These are phyloP conservation scores for Catunica adiposa DNA, from an alignment of 2,329 filamentous ascomycete species.

Conservation along the genomic window DNA sequence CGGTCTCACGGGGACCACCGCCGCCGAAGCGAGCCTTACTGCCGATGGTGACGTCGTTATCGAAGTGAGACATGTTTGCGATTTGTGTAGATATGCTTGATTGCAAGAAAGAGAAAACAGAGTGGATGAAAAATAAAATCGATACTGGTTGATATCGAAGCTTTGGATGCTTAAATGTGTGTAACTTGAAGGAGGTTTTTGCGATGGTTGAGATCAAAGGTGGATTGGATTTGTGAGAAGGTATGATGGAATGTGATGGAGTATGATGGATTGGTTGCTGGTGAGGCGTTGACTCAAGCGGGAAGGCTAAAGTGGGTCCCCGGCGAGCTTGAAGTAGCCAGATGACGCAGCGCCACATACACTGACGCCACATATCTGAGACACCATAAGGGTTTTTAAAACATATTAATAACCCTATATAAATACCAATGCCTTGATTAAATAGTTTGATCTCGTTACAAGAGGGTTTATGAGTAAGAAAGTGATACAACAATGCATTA, in stretches of 20 bases:
- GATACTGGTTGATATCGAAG: background rate
- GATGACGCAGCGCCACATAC: slow-evolving; percentile 1
- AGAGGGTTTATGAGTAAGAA: background rate
- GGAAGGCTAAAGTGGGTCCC: slow-evolving; percentile 11
- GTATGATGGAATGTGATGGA: slow-evolving; percentile 13
- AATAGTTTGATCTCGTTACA: background rate
- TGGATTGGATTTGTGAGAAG: background rate
- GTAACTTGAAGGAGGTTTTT: too few relatives aligned
- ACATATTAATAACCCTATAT: background rate
- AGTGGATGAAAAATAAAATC: background rate
- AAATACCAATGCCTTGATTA: too few relatives aligned
- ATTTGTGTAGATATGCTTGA: background rate
- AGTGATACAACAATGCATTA: too few relatives aligned
- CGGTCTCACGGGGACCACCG: slow-evolving; percentile 57
- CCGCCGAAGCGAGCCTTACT: slow-evolving; percentile 60
- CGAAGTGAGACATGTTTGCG: slow-evolving; percentile 55
- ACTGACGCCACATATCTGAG: background rate
- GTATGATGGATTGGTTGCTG: slow-evolving; percentile 6
- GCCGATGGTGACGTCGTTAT: slow-evolving; percentile 81
- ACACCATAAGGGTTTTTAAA: too few relatives aligned
- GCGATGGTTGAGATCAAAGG: background rate
- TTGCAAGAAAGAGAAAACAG: background rate
- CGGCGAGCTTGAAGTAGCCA: background rate
- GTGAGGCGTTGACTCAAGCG: slow-evolving; percentile 14
- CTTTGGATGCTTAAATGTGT: background rate